phyloP scores from a whole-genome alignment of 164 flowering plant genomes.

The Malania oleifera region DNA sequence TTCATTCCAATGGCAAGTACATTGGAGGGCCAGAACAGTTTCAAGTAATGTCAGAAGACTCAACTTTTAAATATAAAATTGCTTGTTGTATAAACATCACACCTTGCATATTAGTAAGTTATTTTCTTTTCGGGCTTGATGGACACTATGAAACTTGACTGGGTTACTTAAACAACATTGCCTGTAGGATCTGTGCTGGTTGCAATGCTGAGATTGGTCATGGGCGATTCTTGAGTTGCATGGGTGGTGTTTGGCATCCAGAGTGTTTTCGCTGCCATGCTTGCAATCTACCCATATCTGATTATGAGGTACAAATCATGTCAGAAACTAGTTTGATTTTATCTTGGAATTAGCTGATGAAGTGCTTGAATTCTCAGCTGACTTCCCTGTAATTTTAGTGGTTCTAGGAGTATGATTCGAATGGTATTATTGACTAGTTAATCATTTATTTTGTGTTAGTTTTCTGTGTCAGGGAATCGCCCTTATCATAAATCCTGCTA shows the following conservation, averaged over 20 bases:
- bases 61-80: too few relatives aligned
- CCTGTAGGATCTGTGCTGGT: conserved; percentile 84
- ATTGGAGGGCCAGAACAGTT: too few relatives aligned
- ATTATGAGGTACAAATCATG: conserved; percentile 84
- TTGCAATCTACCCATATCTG: conserved; percentile 80
- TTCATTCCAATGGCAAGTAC: too few relatives aligned
- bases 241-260: conserved; percentile 93
- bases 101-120: too few relatives aligned
- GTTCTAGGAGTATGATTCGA: too few relatives aligned
- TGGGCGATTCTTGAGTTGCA: conserved; percentile 87
- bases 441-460: conserved; percentile 38
- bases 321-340: too few relatives aligned
- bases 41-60: too few relatives aligned
- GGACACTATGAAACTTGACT: too few relatives aligned
- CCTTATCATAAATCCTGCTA: conserved; percentile 94
- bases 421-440: too few relatives aligned
- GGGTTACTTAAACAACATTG: too few relatives aligned
- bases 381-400: neutral
- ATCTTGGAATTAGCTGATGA: neutral
- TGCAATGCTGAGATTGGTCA: conserved; percentile 85
- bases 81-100: too few relatives aligned
- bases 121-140: too few relatives aligned
- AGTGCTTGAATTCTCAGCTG: neutral
- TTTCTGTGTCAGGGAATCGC: conserved; percentile 68
- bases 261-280: conserved; percentile 91